Percentiles rank a stretch among this genome's conserved stretches.
Evolutionary conservation across 169 alveolate genomes (phyloP).

Genomic region (Cryptosporidium felis): DNA sequence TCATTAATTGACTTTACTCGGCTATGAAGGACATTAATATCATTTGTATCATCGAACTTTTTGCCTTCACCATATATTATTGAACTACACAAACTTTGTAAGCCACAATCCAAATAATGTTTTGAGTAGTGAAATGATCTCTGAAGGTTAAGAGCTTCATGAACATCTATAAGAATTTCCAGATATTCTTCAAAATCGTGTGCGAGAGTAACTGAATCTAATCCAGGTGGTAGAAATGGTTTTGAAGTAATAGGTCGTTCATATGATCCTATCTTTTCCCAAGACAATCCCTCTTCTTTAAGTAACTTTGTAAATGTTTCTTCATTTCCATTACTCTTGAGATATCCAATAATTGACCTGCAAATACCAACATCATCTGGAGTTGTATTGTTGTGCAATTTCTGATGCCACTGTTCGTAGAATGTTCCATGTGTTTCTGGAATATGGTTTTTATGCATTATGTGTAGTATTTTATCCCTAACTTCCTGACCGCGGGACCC

Average conservation of each 20-base stretch:
- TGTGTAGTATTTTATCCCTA: conserved; percentile 88
- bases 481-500: conserved; percentile 91
- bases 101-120: conserved; percentile 72
- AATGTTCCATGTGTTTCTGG: conserved; percentile 82
- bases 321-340: conserved; percentile 82
- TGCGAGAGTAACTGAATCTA: conserved; percentile 19
- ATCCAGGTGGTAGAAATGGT: conserved; percentile 80
- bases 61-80: conserved; percentile 47
- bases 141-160: conserved; percentile 79
- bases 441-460: conserved; percentile 87
- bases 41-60: conserved; percentile 48
- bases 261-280: conserved; percentile 85
- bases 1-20: conserved; percentile 10
- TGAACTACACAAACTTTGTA: conserved; percentile 34
- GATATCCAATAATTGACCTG: conserved; percentile 86
- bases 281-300: conserved; percentile 82
- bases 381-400: conserved; percentile 92
- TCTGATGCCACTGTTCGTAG: conserved; percentile 94
- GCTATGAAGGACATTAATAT: conserved; percentile 25
- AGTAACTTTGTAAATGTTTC: conserved; percentile 84
- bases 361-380: conserved; percentile 92
- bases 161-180: conserved; percentile 79
- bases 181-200: conserved; percentile 80
- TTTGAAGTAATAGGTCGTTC: conserved; percentile 87
- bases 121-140: conserved; percentile 77